Conservation (phyloP, 148 eudicot species). For the Linanthus parryae region DNA sequence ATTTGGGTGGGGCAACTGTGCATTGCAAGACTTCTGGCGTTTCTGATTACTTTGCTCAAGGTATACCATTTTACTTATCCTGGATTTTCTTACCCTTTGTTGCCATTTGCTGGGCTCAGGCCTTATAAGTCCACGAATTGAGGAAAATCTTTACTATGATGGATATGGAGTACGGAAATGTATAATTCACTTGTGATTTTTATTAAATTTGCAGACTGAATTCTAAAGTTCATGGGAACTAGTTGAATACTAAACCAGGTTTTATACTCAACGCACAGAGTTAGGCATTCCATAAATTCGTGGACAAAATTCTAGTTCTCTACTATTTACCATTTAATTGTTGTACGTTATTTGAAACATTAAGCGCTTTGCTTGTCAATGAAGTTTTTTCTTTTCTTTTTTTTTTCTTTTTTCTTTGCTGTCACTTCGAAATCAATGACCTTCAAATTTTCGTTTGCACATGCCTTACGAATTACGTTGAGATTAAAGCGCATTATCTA, state of each 20-base stretch:
- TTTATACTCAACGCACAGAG: too few species aligned
- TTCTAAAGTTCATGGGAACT: neutral
- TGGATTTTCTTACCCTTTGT: neutral
- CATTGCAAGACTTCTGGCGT: conserved; percentile 98
- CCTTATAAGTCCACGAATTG: neutral
- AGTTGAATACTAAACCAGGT: too few species aligned
- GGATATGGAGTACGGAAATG: neutral
- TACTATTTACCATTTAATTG: too few species aligned
- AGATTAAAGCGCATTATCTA: too few species aligned
- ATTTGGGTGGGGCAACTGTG: conserved; percentile 93
- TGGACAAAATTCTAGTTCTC: too few species aligned
- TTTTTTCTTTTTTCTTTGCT: too few species aligned
- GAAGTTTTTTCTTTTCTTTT: too few species aligned
- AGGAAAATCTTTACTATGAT: neutral
- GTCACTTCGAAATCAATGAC: too few species aligned
- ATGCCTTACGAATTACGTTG: too few species aligned
- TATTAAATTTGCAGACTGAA: neutral
- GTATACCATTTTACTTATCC: conserved; percentile 23
- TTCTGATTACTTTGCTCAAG: conserved; percentile 93
- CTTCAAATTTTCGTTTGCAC: too few species aligned
- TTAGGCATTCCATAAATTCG: too few species aligned
- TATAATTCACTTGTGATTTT: too few species aligned
- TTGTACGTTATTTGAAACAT: neutral
- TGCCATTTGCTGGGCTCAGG: neutral
- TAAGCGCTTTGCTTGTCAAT: neutral